These are phyloP conservation scores for Rosa multiflora DNA, from an alignment of 306 rosid species.

Conservation along the genomic window DNA sequence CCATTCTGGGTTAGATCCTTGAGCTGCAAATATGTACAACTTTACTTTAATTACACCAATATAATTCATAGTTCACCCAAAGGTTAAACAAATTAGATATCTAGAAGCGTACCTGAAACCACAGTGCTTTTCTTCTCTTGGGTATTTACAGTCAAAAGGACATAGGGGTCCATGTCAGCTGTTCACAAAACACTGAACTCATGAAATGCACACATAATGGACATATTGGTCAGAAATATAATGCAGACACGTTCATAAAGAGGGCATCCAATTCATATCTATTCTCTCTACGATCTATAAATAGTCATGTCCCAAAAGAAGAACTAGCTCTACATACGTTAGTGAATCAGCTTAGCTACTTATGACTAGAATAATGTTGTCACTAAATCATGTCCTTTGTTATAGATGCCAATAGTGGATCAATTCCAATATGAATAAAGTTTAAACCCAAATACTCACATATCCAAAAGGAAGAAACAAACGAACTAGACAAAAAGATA, in stretches of 20 bases:
- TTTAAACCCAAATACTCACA: neutral
- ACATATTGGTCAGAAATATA: neutral
- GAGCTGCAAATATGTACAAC: constrained; percentile 35
- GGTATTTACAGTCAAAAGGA: constrained; percentile 57
- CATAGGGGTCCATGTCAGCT: constrained; percentile 84
- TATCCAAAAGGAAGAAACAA: neutral
- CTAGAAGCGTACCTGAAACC: constrained; percentile 42
- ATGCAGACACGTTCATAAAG: neutral
- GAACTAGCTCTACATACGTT: neutral
- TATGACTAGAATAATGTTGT: neutral
- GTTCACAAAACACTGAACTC: constrained; percentile 7
- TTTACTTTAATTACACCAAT: neutral
- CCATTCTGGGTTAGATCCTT: constrained; percentile 75
- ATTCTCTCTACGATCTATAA: neutral
- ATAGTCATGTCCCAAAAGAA: neutral
- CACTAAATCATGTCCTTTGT: neutral
- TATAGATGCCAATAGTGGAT: neutral
- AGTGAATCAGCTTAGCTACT: neutral
- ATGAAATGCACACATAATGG: neutral
- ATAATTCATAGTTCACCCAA: neutral
- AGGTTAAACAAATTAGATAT: neutral
- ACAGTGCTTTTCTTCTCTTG: constrained; percentile 78
- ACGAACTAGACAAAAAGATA: neutral
- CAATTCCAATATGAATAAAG: neutral
- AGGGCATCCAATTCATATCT: neutral